These are phyloP conservation scores for Jatropha podagrica DNA, from an alignment of 441 rosid genomes.

Conservation along the genomic window DNA sequence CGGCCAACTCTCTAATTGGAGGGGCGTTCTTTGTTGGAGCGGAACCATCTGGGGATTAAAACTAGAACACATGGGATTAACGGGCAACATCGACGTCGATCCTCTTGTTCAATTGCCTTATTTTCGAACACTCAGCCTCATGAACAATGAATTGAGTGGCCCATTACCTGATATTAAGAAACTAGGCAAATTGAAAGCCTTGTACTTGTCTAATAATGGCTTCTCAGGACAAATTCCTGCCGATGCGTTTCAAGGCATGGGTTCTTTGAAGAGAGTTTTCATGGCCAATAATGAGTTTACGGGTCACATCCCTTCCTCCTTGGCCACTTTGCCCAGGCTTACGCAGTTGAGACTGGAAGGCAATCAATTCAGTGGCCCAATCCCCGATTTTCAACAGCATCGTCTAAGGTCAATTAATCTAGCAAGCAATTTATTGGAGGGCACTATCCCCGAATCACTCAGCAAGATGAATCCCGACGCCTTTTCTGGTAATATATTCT, in stretches of 20 bases:
- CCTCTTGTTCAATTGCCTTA: slow-evolving; percentile 41
- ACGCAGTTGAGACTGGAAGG: slow-evolving; percentile 64
- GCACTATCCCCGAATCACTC: slow-evolving; percentile 71
- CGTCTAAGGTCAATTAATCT: slow-evolving; percentile 45
- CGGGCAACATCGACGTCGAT: slow-evolving; percentile 53
- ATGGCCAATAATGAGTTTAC: slow-evolving; percentile 64
- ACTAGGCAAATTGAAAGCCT: slow-evolving; percentile 48
- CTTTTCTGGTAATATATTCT: slow-evolving; percentile 55
- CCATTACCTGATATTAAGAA: slow-evolving; percentile 58
- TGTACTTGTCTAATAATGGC: slow-evolving; percentile 66
- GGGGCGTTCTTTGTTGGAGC: slow-evolving; percentile 54
- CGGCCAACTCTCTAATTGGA: slow-evolving; percentile 48
- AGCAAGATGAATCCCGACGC: slow-evolving; percentile 43
- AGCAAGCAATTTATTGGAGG: slow-evolving; percentile 72
- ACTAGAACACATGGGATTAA: slow-evolving; percentile 62
- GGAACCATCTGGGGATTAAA: slow-evolving; percentile 61
- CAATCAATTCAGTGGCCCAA: slow-evolving; percentile 55
- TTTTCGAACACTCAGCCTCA: slow-evolving; percentile 66
- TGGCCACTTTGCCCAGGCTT: slow-evolving; percentile 54
- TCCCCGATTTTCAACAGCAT: slow-evolving; percentile 57
- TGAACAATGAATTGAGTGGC: slow-evolving; percentile 68
- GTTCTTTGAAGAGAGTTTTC: slow-evolving; percentile 57
- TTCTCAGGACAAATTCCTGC: slow-evolving; percentile 66
- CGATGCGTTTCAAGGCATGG: slow-evolving; percentile 66
- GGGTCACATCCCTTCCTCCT: slow-evolving; percentile 57